These are phyloP conservation scores for Rhodotorula toruloides DNA, from an alignment of 768 basidiomycete genomes.

Conservation along the genomic window DNA sequence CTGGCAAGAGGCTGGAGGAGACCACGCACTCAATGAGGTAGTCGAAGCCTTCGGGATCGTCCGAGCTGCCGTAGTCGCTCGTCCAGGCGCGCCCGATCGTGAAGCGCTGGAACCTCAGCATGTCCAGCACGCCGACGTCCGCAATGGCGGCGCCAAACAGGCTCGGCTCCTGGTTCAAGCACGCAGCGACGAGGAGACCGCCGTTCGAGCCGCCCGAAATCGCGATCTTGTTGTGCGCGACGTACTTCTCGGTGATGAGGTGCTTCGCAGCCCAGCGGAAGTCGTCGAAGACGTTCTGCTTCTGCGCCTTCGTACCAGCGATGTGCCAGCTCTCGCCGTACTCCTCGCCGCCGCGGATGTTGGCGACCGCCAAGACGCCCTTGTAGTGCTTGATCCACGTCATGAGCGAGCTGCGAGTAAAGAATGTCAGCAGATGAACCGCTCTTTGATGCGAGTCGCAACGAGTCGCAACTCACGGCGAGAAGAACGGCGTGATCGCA, in stretches of 20 bases:
- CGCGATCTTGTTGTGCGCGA: conserved; percentile 62
- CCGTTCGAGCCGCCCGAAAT: conserved; percentile 80
- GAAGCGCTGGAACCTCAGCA: conserved; percentile 69
- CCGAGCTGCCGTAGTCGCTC: conserved; percentile 71
- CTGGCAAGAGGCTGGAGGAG: background rate
- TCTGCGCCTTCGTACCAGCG: conserved; percentile 64
- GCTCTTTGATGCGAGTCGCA: background rate
- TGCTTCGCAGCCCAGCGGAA: conserved; percentile 57
- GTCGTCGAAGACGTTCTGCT: conserved; percentile 64
- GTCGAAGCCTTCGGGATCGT: conserved; percentile 72
- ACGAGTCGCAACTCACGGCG: conserved; percentile 45
- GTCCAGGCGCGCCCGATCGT: conserved; percentile 78
- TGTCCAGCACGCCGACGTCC: conserved; percentile 74
- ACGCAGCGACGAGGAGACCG: conserved; percentile 80
- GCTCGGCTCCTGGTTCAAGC: conserved; percentile 69
- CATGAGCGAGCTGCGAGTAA: conserved; percentile 51
- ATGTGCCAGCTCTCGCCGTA: conserved; percentile 83
- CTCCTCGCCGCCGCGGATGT: conserved; percentile 60
- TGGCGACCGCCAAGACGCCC: conserved; percentile 56
- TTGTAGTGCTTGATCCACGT: conserved; percentile 69
- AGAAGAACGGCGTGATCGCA: conserved; percentile 68
- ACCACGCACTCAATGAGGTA: conserved; percentile 58
- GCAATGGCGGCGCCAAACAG: conserved; percentile 71
- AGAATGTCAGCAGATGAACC: background rate
- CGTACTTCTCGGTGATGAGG: conserved; percentile 67